Percentiles rank a stretch among this genome's conserved stretches.
Conservation (phyloP, 2,329 filamentous ascomycete species). For the Diaporthe ampelina region DNA sequence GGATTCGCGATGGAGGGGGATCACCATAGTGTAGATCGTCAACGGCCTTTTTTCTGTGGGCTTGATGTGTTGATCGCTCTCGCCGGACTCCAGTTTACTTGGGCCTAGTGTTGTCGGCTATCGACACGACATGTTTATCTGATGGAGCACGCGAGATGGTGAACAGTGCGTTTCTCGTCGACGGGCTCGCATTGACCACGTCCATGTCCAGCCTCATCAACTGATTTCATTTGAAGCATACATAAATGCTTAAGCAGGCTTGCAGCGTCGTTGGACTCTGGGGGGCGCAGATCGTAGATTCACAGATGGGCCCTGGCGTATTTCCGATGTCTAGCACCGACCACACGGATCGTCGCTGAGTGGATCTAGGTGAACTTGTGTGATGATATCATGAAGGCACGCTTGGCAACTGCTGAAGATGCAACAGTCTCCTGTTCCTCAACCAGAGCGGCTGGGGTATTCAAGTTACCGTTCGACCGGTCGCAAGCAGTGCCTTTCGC, state of each 20-base stretch:
- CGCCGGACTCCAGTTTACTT: background rate
- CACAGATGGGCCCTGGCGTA: background rate
- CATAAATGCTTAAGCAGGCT: too few species aligned
- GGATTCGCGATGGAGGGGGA: background rate
- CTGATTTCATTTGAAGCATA: too few species aligned
- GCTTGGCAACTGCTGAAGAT: background rate
- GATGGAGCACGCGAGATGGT: constrained; percentile 2
- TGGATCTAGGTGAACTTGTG: background rate
- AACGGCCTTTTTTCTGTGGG: constrained; percentile 9
- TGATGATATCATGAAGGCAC: background rate
- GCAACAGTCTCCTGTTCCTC: too few species aligned
- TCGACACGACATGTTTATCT: constrained; percentile 3
- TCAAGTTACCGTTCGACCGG: too few species aligned
- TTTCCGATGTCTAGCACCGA: background rate
- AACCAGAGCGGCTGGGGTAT: too few species aligned
- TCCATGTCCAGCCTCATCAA: background rate
- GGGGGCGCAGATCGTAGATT: background rate
- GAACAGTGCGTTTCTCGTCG: background rate
- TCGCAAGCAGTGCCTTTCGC: too few species aligned
- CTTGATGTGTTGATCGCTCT: background rate
- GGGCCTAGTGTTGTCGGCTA: background rate
- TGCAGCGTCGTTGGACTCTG: background rate
- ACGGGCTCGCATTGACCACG: background rate
- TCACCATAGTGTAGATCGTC: background rate
- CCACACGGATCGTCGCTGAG: background rate